Conservation (phyloP, 306 rosid genomes). For the Prunus salicina region DNA sequence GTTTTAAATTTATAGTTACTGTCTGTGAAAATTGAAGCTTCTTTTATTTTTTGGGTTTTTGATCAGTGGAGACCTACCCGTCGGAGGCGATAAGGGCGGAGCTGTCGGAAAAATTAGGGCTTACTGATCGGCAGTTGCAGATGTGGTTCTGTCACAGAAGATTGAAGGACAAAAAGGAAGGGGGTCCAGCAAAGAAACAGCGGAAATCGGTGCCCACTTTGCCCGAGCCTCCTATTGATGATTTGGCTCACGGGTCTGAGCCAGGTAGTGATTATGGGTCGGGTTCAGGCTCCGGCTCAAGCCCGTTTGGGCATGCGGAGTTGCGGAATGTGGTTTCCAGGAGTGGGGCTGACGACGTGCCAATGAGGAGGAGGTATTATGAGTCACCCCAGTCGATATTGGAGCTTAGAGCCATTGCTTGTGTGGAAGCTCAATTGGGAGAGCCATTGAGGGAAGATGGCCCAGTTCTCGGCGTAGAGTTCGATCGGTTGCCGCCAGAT, state of each 20-base stretch:
- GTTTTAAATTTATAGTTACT: neutral
- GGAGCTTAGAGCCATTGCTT: constrained; percentile 88
- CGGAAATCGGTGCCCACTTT: constrained; percentile 35
- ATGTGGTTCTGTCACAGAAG: constrained; percentile 99
- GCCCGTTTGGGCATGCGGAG: constrained; percentile 62
- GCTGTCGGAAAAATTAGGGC: constrained; percentile 80
- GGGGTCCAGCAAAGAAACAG: constrained; percentile 48
- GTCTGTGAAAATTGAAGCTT: neutral
- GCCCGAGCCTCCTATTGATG: constrained; percentile 67
- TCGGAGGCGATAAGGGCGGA: constrained; percentile 74
- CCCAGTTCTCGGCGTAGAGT: constrained; percentile 85
- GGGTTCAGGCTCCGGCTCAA: constrained; percentile 93
- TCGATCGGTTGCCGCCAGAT: constrained; percentile 93
- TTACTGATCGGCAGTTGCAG: constrained; percentile 99
- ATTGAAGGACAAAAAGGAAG: constrained; percentile 90
- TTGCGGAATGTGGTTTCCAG: constrained; percentile 50
- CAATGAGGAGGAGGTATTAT: constrained; percentile 49
- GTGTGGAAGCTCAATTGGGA: constrained; percentile 93
- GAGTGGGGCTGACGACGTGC: constrained; percentile 43
- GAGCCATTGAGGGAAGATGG: constrained; percentile 93
- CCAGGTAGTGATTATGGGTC: constrained; percentile 78
- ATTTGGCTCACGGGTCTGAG: constrained; percentile 51
- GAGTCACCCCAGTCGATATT: constrained; percentile 64
- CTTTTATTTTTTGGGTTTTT: constrained; percentile 17
- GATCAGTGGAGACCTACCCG: constrained; percentile 89